Base-by-base conservation (phyloP, 345 rosid genomes). In the Eutrema japonicum region DNA sequence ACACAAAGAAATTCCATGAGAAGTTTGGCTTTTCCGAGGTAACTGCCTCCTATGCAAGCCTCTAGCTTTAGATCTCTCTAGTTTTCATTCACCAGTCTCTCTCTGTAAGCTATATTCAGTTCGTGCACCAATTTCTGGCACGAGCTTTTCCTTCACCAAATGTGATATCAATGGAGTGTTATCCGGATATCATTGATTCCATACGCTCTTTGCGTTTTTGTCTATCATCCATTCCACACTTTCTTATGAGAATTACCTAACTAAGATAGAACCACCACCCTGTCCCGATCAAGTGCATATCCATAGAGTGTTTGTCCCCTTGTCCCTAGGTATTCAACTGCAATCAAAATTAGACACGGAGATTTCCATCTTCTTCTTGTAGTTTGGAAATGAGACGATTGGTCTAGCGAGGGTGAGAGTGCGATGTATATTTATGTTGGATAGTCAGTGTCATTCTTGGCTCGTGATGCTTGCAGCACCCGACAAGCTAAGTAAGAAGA, bases 1-100 rank as follows among this genome's bases (percentile, higher is more conserved):
- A 81, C 81, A 77, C 76, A 37, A 85, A 82, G 82, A 86, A 88
- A 66, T 88, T 90, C 58, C 78, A 45, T 12, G 40, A 77, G 35
- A 90, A 82, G 83, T 90, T 83, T 78, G 87, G 80, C 68, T 27
- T 64, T 57, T 64, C 60, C 10, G 66, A 67, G 78, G 82, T 46
- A 56, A 33, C 43, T 59, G 72, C 81, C 59, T 83, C 71, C 78
- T 73, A 36, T 50, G 64, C 59, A 66, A 66, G 45, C 67, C 10
- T 59, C 30, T 67, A 74, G 72, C 37, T 66, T 74, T 81, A 30
- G 42, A 33, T 37, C 64, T 58, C 54, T 53, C 33, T 42, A 38
- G 5, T 42, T 7, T 51, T 47, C 29, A 26, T 66, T 74, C 18
- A 33, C 47, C 16, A 55, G 52, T 58, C 47, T 52, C 62, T 72